phyloP scores from a whole-genome alignment of 495 filamentous ascomycete genomes.

The Filosporella fistucella region DNA sequence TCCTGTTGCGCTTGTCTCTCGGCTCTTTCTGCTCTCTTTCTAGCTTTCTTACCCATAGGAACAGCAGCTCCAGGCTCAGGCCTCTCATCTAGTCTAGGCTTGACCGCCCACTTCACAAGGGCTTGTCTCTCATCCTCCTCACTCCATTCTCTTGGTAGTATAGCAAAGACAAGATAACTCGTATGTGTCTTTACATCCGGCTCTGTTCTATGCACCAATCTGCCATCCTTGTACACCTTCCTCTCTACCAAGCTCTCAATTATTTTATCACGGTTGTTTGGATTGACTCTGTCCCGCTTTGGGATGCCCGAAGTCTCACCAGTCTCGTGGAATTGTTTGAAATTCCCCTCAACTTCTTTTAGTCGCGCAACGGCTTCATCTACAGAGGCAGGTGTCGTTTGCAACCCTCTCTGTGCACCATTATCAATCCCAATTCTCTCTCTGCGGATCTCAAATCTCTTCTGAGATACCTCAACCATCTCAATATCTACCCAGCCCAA shows the following conservation, averaged over 20 bases:
- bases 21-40: slow-evolving; percentile 45
- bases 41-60: slow-evolving; percentile 42
- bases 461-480: slow-evolving; percentile 82
- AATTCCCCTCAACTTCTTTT: slow-evolving; percentile 64
- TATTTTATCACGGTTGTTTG: slow-evolving; percentile 23
- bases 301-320: slow-evolving; percentile 18
- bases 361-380: slow-evolving; percentile 71
- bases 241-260: slow-evolving; percentile 20
- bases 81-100: slow-evolving; percentile 12
- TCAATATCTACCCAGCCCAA: slow-evolving; percentile 86
- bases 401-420: slow-evolving; percentile 50
- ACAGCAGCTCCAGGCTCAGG: slow-evolving; percentile 1
- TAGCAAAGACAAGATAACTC: slow-evolving; percentile 89
- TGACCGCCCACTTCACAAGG: slow-evolving; percentile 53
- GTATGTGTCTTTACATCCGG: slow-evolving; percentile 92
- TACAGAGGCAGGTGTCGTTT: slow-evolving; percentile 59
- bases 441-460: slow-evolving; percentile 72
- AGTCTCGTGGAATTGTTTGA: slow-evolving; percentile 47
- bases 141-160: slow-evolving; percentile 80
- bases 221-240: slow-evolving; percentile 51
- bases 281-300: slow-evolving; percentile 19
- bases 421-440: slow-evolving; percentile 66
- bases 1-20: slow-evolving; percentile 28
- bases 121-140: slow-evolving; percentile 75
- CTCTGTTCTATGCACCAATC: slow-evolving; percentile 73